Percentiles rank a stretch among this genome's conserved stretches.
These are phyloP conservation scores for Pseudogymnoascus verrucosus DNA, from an alignment of 2,329 filamentous ascomycete genomes.

Conservation along the genomic window DNA sequence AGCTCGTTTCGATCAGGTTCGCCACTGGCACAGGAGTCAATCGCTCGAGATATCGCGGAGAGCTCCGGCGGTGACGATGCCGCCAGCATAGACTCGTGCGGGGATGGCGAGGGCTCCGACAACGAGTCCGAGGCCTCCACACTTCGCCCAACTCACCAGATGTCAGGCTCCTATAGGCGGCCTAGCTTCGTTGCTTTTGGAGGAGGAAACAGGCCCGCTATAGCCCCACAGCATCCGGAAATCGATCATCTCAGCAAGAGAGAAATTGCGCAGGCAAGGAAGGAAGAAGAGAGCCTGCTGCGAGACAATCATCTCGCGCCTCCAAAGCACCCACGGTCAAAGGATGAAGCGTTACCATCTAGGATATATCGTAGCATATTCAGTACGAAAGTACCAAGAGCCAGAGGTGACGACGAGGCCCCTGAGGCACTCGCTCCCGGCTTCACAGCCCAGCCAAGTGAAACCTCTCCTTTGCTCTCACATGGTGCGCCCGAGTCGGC, in stretches of 20 bases:
- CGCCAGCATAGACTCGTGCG: slow-evolving; percentile 28
- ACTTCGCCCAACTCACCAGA: slow-evolving; percentile 35
- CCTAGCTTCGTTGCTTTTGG: slow-evolving; percentile 70
- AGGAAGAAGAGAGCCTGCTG: slow-evolving; percentile 53
- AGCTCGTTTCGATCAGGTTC: slow-evolving; percentile 48
- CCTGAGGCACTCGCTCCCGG: slow-evolving; percentile 14
- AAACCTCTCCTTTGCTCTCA: slow-evolving; percentile 35
- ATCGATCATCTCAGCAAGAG: slow-evolving; percentile 41
- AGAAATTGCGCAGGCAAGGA: slow-evolving; percentile 48
- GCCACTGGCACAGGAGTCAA: slow-evolving; percentile 57
- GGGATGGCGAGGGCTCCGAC: slow-evolving; percentile 35
- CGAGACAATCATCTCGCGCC: slow-evolving; percentile 59
- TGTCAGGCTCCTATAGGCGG: slow-evolving; percentile 63
- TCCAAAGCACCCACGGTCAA: slow-evolving; percentile 42
- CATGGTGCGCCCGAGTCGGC: slow-evolving; percentile 34
- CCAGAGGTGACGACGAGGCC: slow-evolving; percentile 22
- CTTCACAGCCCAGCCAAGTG: slow-evolving; percentile 27
- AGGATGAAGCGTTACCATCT: slow-evolving; percentile 28
- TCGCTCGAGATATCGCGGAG: slow-evolving; percentile 59
- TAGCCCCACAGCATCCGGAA: slow-evolving; percentile 47
- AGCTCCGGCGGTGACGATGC: slow-evolving; percentile 48
- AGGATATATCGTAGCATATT: slow-evolving; percentile 38
- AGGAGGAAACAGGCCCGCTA: slow-evolving; percentile 60
- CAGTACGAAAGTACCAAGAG: slow-evolving; percentile 45
- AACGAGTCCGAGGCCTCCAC: slow-evolving; percentile 33